Conservation (phyloP, 2,329 filamentous ascomycete genomes). For the Botryotinia globosa region DNA sequence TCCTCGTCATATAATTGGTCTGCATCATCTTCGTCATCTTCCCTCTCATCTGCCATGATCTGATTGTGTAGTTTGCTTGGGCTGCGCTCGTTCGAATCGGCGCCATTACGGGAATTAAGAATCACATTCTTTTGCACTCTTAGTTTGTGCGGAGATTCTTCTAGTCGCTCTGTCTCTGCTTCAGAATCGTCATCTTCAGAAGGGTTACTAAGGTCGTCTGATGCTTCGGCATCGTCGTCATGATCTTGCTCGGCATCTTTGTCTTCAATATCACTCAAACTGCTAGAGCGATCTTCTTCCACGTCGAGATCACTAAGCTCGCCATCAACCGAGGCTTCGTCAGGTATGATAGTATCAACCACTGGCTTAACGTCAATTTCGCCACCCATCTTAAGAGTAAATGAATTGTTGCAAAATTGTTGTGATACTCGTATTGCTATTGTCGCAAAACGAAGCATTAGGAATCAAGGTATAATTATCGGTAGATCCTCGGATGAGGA, state of each 20-base stretch:
- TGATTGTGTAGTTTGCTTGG: conserved; percentile 74
- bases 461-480: background rate
- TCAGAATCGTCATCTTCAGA: conserved; percentile 69
- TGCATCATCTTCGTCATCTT: conserved; percentile 45
- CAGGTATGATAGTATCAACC: conserved; percentile 33
- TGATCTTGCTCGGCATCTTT: conserved; percentile 63
- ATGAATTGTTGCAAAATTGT: background rate
- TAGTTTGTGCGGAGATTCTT: conserved; percentile 74
- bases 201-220: conserved; percentile 39
- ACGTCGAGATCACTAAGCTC: conserved; percentile 44
- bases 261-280: conserved; percentile 88
- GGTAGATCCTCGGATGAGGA: background rate
- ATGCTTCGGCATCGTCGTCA: conserved; percentile 47
- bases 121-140: conserved; percentile 59
- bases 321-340: conserved; percentile 30
- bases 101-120: conserved; percentile 54
- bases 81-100: conserved; percentile 59
- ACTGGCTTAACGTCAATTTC: conserved; percentile 32
- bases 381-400: conserved; percentile 34
- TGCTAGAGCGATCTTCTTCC: conserved; percentile 74
- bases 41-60: conserved; percentile 45
- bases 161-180: conserved; percentile 90
- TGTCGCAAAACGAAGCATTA: conserved; percentile 4
- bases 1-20: conserved; percentile 38
- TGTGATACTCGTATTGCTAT: background rate